Base-by-base conservation (phyloP, 495 filamentous ascomycete species). In the Niebla homalea region DNA sequence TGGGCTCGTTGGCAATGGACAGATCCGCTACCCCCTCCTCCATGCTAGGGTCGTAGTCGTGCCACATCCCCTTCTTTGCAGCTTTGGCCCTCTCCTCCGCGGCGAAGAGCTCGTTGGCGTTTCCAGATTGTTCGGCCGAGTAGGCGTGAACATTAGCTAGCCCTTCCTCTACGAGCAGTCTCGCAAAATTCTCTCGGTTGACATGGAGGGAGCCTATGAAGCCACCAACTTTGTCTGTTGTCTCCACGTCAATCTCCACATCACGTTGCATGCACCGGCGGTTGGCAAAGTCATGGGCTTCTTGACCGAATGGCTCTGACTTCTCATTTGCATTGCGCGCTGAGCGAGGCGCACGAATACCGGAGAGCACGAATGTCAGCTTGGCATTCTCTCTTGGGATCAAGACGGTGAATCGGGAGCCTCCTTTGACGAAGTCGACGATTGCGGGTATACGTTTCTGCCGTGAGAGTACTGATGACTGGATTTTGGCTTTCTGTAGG, bases 371-470 rank as follows among this genome's bases (percentile, higher is more conserved):
- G 54, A 99, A 83, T 1, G 89, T 99, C 57, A 99, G 72, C 69
- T 94, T 96, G 64, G 85, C 84, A 58, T 87, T 87, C 62, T 97
- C 93, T 20, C 89, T 81, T 23, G 93, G 93, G 35, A 99, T 78
- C 5, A 99, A 72, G 40, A 99, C 74, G 25, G 85, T 92, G 66
- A 99, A 99, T 47, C 93, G 81, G 21, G 89, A 94, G 26, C 85
- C 93, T 14, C 87, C 87, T 68, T 95, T 94, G 70, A 95, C 92
- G 61, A 88, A 99, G 62, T 99, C 93, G 40, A 99, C 90, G 54
- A 99, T 68, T 7, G 84, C 93, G 3, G 93, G 88, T n/a, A 96
- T 83, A 55, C 83, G 87, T 67, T 85, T 87, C 66, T 94, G 89
- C 16, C 90, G 80, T 49, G 87, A 81, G 16, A 99, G 76, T 29